phyloP scores from a whole-genome alignment of 768 basidiomycete genomes.

The Rhodosporidiobolus sp. region DNA sequence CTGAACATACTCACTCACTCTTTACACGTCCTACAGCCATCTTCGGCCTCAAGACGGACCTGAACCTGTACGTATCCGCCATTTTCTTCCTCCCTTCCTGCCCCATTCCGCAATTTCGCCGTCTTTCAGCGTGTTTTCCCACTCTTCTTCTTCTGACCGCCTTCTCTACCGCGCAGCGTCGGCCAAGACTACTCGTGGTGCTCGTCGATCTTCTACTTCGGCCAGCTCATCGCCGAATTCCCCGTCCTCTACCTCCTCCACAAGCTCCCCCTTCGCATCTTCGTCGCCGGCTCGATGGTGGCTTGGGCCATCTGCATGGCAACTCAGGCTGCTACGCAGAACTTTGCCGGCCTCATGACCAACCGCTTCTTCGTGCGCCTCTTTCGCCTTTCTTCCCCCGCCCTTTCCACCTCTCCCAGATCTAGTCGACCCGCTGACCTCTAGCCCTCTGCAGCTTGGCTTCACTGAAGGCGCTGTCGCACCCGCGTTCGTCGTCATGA shows the following conservation, averaged over 20 bases:
- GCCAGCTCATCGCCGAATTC: constrained; percentile 3
- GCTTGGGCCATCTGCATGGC: not conserved
- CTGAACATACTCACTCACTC: not conserved
- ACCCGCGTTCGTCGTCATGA: constrained; percentile 42
- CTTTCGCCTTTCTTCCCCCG: not conserved
- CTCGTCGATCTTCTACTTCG: constrained; percentile 22
- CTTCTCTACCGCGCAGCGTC: too few relatives aligned
- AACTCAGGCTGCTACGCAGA: not conserved
- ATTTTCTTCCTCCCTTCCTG: too few relatives aligned
- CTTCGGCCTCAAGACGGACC: constrained; percentile 27
- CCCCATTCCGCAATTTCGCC: too few relatives aligned
- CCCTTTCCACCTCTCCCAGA: not conserved
- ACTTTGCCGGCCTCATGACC: constrained; percentile 5
- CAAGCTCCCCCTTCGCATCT: constrained; percentile 12
- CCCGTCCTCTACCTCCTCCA: not conserved
- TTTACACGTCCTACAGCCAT: constrained; percentile 15
- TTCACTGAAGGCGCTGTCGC: constrained; percentile 48
- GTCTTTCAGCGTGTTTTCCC: too few relatives aligned
- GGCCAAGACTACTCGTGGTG: constrained; percentile 24
- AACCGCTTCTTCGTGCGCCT: constrained; percentile 1
- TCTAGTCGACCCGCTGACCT: not conserved
- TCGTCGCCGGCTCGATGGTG: constrained; percentile 14
- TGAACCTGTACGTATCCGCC: too few relatives aligned
- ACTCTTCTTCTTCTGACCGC: too few relatives aligned
- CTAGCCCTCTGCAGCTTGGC: not conserved